Evolutionary conservation across 1,139 yeast genomes (phyloP).

Genomic region (Suhomyces bribrorum): DNA sequence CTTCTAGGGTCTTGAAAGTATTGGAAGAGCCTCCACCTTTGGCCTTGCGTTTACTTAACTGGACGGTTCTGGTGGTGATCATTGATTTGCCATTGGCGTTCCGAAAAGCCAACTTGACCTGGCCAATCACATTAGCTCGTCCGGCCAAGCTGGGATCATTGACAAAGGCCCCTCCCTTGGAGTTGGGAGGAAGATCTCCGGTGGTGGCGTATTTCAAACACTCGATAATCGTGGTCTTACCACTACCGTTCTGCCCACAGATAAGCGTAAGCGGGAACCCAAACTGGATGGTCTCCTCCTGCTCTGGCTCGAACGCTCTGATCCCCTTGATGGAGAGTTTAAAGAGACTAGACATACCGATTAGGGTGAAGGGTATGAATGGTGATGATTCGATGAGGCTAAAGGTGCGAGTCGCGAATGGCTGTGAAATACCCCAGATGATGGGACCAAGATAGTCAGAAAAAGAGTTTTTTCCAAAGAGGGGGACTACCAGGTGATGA

Average conservation of each 20-base stretch:
- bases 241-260: conserved; percentile 96
- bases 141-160: conserved; percentile 88
- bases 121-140: conserved; percentile 79
- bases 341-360: conserved; percentile 70
- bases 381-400: no score
- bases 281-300: conserved; percentile 84
- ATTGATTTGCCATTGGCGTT: conserved; percentile 73
- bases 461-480: no score
- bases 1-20: conserved; percentile 89
- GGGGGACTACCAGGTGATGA: no score
- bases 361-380: no score
- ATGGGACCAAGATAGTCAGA: no score
- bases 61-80: conserved; percentile 87
- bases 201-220: conserved; percentile 93
- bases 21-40: conserved; percentile 38
- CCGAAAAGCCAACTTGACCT: conserved; percentile 82
- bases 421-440: no score
- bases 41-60: conserved; percentile 59
- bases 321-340: conserved; percentile 88
- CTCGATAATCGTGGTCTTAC: conserved; percentile 97
- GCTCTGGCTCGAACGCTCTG: conserved; percentile 82
- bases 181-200: conserved; percentile 93
- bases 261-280: conserved; percentile 89
- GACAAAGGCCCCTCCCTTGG: conserved; percentile 94
- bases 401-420: no score